Evolutionary conservation across 192 early-diverging fungal genomes (phyloP), one percentile per base, ranked within the genome.

Genomic region (Spizellomyces punctatus): DNA sequence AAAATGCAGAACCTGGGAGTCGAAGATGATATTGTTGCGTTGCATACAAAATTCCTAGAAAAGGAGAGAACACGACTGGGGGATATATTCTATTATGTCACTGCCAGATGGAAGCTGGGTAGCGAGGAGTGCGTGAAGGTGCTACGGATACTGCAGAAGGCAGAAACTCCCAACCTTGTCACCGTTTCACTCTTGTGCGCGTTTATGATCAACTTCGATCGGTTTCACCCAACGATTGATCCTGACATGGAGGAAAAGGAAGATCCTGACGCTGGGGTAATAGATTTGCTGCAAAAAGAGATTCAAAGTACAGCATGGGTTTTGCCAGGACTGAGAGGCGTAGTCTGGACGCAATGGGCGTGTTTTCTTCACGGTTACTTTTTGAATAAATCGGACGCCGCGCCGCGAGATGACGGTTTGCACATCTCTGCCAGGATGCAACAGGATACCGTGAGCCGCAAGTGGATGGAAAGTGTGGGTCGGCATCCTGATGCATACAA

Each of bases 271-370:
- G 16, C 52, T 3, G 19, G 16, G 52, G 16, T 2, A 55, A 55
- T 55, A 55, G 10, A 66, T 50, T 46, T 46, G 27, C 27, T 36
- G 27, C 27, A 36, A 36, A 36, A 3, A 36, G 27, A 36, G 27
- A 47, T 74, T 16, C 16, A 14, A 21, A 19, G 17, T 19, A 19
- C 63, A 9, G n/a, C n/a, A 8, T 74, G 72, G 72, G 14, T 61
- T 17, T 19, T 74, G 6, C 12, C 43, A n/a, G 64, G 45, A 66
- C 27, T 74, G 56, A 27, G 48, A 46, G 55, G 19, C 8, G 44
- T 67, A 8, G 64, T 56, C 10, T 67, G 64, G 64, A 47, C 63
- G 16, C 72, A 67, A 22, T 74, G 72, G 72, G n/a, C 48, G 46
- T 19, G 59, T 14, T 74, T 36, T 36, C 27, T 36, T 36, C 27